These are phyloP conservation scores for Staphylotrichum tortipilum DNA, from an alignment of 495 filamentous ascomycete species.

Conservation along the genomic window DNA sequence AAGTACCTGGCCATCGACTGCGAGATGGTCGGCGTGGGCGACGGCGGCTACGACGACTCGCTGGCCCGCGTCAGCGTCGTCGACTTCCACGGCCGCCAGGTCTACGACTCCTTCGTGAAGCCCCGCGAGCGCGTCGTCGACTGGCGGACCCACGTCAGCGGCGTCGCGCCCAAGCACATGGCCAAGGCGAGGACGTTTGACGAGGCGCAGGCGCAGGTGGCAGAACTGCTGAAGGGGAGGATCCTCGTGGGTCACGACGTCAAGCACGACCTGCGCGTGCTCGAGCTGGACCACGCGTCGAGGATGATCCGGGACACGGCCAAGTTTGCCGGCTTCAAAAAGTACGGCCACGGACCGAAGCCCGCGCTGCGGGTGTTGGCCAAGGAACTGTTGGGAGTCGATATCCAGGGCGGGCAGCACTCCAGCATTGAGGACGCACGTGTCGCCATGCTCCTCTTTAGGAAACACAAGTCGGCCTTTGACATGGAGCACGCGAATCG, in stretches of 20 bases:
- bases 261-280: constrained; percentile 69
- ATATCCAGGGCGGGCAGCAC: constrained; percentile 70
- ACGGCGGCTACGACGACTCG: constrained; percentile 55
- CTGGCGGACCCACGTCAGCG: constrained; percentile 79
- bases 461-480: constrained; percentile 70
- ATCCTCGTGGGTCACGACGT: constrained; percentile 88
- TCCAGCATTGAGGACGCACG: constrained; percentile 76
- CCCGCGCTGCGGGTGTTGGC: constrained; percentile 70
- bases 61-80: constrained; percentile 81
- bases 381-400: constrained; percentile 66
- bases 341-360: constrained; percentile 66
- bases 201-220: constrained; percentile 64
- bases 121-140: constrained; percentile 72
- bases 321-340: constrained; percentile 61
- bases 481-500: constrained; percentile 66
- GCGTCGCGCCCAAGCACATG: constrained; percentile 66
- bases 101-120: constrained; percentile 86
- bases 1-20: constrained; percentile 93
- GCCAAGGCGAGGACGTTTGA: constrained; percentile 57
- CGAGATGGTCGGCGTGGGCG: constrained; percentile 93
- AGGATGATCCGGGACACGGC: constrained; percentile 78
- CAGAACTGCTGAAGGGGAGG: constrained; percentile 59
- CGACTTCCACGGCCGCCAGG: constrained; percentile 80
- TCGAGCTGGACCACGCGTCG: constrained; percentile 67
- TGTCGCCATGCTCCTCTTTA: constrained; percentile 79